Evolutionary conservation across 176 grass and related monocot species (phyloP).

Genomic region (Puya raimondii): DNA sequence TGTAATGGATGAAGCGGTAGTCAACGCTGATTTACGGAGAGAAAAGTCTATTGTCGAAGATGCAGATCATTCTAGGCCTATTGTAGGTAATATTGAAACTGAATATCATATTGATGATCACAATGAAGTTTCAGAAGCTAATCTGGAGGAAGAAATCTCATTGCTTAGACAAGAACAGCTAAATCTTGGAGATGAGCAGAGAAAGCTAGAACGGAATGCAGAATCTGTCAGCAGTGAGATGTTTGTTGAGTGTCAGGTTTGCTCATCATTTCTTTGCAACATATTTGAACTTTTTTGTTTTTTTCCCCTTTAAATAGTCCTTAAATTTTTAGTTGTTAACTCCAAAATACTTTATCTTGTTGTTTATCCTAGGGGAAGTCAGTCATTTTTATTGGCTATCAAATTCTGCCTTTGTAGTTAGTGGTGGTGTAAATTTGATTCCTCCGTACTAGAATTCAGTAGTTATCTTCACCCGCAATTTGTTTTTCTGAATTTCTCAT

Average conservation of each 20-base stretch:
- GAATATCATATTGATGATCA: constrained; percentile 20
- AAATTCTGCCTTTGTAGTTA: background rate
- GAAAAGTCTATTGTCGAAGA: constrained; percentile 2
- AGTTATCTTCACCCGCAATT: too few relatives aligned
- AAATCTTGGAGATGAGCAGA: constrained; percentile 75
- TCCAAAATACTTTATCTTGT: background rate
- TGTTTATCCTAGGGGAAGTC: background rate
- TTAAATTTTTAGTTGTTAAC: background rate
- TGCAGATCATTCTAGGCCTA: constrained; percentile 5
- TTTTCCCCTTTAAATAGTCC: background rate
- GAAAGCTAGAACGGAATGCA: constrained; percentile 77
- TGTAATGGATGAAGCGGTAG: constrained; percentile 26
- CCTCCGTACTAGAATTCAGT: too few relatives aligned
- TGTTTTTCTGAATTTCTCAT: too few relatives aligned
- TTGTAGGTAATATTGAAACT: constrained; percentile 7
- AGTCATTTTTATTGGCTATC: background rate
- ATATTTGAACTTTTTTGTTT: background rate
- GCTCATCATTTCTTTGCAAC: background rate
- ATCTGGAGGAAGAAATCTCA: constrained; percentile 75
- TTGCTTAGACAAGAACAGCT: constrained; percentile 66
- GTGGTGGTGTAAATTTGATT: too few relatives aligned
- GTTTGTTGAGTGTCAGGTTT: constrained; percentile 97
- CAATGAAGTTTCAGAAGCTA: constrained; percentile 33
- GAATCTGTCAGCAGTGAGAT: constrained; percentile 93
- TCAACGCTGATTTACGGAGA: background rate